A percentile compares a stretch with the other conserved stretches of the same genome.
phyloP scores from a whole-genome alignment of 75 land plant genomes.

The Picea sitchensis region DNA sequence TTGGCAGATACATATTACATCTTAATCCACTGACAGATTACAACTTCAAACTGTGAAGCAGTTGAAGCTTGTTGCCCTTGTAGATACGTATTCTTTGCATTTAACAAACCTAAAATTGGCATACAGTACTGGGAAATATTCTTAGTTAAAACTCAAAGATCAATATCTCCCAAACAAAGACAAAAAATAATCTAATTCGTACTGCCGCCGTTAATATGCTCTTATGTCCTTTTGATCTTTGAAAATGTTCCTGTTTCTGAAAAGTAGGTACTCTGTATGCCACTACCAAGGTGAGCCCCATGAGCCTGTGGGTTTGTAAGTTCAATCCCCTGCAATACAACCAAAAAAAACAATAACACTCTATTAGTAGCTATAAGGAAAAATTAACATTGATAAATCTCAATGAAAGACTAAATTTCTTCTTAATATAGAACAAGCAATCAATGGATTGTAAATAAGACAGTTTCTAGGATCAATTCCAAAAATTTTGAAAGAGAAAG shows the following conservation, averaged over 20 bases:
- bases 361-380: not conserved
- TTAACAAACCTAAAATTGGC: too few species aligned
- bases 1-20: too few species aligned
- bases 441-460: not conserved
- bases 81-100: too few species aligned
- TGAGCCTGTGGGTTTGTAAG: constrained; percentile 86
- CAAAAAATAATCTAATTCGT: not conserved
- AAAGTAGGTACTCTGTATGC: constrained; percentile 93
- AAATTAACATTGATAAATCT: not conserved
- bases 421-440: not conserved
- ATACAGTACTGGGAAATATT: too few species aligned
- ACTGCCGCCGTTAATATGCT: constrained; percentile 31
- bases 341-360: not conserved
- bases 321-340: constrained; percentile 77
- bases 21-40: too few species aligned
- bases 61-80: too few species aligned
- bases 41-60: too few species aligned
- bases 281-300: constrained; percentile 73
- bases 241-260: constrained; percentile 90
- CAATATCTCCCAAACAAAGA: too few species aligned
- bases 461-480: not conserved
- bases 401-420: not conserved
- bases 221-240: constrained; percentile 67
- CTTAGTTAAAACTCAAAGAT: too few species aligned
- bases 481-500: not conserved